A percentile compares a stretch with the other conserved stretches of the same genome.
phyloP scores from a whole-genome alignment of 2,329 filamentous ascomycete genomes.

The Peltaster fructicola region DNA sequence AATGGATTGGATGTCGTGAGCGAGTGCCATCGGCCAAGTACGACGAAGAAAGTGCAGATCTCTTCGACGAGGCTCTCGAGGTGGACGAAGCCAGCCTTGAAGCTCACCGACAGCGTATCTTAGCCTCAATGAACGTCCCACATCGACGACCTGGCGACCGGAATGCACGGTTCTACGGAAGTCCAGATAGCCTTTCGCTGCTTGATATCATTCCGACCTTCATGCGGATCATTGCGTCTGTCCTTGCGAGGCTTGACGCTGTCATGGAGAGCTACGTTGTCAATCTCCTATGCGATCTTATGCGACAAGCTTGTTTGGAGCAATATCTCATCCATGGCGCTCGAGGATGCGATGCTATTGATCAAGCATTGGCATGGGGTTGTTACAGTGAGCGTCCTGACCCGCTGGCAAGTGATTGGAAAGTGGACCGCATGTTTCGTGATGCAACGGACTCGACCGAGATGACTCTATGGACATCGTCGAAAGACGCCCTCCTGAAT shows the following conservation, averaged over 20 bases:
- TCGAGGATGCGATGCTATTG: constrained; percentile 20
- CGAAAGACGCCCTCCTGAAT: constrained; percentile 8
- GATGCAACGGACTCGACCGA: constrained; percentile 20
- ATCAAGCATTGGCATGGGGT: constrained; percentile 30
- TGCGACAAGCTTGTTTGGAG: constrained; percentile 34
- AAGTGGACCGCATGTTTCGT: constrained; percentile 11
- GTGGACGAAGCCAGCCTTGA: constrained; percentile 8
- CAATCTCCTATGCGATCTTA: constrained; percentile 29
- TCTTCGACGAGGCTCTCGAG: constrained; percentile 6
- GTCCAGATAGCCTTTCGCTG: constrained; percentile 17
- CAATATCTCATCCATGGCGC: constrained; percentile 26
- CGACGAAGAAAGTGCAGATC: constrained; percentile 2
- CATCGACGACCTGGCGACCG: constrained; percentile 10
- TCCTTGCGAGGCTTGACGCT: too few species aligned
- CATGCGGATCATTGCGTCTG: too few species aligned
- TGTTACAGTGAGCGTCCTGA: constrained; percentile 9
- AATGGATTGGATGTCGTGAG: constrained; percentile 10
- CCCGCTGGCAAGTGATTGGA: constrained; percentile 5
- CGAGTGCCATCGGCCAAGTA: constrained; percentile 7
- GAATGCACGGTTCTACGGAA: constrained; percentile 20
- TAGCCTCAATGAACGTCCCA: constrained; percentile 9
- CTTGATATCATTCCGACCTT: constrained; percentile 30
- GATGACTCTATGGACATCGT: constrained; percentile 18
- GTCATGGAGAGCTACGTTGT: too few species aligned
- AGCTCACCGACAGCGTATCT: constrained; percentile 7